Evolutionary conservation across 768 basidiomycete species (phyloP).

Genomic region (Tulasnella sp.): DNA sequence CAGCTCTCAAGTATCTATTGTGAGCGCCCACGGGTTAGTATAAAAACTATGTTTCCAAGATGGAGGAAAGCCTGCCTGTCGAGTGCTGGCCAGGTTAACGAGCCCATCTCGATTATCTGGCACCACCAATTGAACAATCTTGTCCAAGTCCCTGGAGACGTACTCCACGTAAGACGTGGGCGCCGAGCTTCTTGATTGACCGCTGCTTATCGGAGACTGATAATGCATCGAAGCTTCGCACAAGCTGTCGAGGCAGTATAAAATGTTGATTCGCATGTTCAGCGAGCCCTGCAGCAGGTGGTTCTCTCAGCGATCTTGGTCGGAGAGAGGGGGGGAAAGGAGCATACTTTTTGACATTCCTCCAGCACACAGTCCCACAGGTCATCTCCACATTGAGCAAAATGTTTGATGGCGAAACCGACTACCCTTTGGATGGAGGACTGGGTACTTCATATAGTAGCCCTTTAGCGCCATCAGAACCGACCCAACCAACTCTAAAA

Average conservation of each 20-base stretch:
- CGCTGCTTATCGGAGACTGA: neutral
- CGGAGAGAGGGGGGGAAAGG: neutral
- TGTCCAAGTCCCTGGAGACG: slow-evolving; percentile 65
- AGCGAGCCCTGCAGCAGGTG: slow-evolving; percentile 55
- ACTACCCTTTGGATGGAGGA: slow-evolving; percentile 86
- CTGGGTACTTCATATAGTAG: slow-evolving; percentile 49
- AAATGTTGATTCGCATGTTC: slow-evolving; percentile 86
- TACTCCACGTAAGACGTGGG: slow-evolving; percentile 54
- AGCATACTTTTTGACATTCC: slow-evolving; percentile 73
- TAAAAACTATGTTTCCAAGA: neutral
- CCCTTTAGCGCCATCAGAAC: neutral
- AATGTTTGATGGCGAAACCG: slow-evolving; percentile 75
- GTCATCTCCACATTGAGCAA: slow-evolving; percentile 78
- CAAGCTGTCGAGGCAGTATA: slow-evolving; percentile 83
- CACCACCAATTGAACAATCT: slow-evolving; percentile 78
- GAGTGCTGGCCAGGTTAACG: slow-evolving; percentile 78
- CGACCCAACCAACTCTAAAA: neutral
- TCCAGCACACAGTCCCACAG: slow-evolving; percentile 90
- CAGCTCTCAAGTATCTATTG: slow-evolving; percentile 82
- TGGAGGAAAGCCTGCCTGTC: slow-evolving; percentile 49
- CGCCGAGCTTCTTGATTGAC: neutral
- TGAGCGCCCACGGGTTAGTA: neutral
- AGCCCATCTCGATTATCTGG: slow-evolving; percentile 81
- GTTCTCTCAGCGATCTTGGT: neutral
- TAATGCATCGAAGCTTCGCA: slow-evolving; percentile 67